Evolutionary conservation across 345 rosid genomes (phyloP).

Genomic region (Brassica nigra): DNA sequence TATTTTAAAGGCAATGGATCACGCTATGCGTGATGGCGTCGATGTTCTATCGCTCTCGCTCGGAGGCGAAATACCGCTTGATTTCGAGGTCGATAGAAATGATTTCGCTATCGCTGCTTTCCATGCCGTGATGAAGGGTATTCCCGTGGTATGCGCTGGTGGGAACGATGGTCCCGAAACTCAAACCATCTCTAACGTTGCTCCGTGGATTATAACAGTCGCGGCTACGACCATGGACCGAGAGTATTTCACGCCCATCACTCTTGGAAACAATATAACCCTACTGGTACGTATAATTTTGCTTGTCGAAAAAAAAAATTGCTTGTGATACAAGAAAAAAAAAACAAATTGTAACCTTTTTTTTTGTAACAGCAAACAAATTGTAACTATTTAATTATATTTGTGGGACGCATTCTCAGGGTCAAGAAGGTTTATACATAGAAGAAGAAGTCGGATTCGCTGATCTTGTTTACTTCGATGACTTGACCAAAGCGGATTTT

Average conservation of each 20-base stretch:
- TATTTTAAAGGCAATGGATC: constrained; percentile 61
- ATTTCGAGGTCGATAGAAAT: constrained; percentile 44
- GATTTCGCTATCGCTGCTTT: constrained; percentile 56
- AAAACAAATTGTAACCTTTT: background rate
- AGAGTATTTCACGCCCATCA: constrained; percentile 42
- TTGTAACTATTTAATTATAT: background rate
- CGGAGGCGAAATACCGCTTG: constrained; percentile 35
- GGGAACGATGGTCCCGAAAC: constrained; percentile 52
- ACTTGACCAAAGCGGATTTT: background rate
- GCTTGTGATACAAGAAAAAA: background rate
- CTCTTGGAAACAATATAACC: constrained; percentile 51
- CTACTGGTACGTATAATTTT: constrained; percentile 17
- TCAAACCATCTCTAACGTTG: constrained; percentile 47
- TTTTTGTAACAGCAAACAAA: no score
- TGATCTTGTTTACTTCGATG: constrained; percentile 22
- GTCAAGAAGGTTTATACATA: constrained; percentile 48
- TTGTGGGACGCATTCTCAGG: constrained; percentile 41
- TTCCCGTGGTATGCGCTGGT: constrained; percentile 52
- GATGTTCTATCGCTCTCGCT: constrained; percentile 63
- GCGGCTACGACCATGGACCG: constrained; percentile 63
- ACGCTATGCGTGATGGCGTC: constrained; percentile 67
- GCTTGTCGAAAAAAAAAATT: background rate
- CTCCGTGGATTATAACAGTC: constrained; percentile 64
- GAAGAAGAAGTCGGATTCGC: constrained; percentile 49
- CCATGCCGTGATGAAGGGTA: constrained; percentile 58